A percentile compares a stretch with the other conserved stretches of the same genome.
These are phyloP conservation scores for Podila horticola DNA, from an alignment of 192 early-diverging fungal species.

Conservation along the genomic window DNA sequence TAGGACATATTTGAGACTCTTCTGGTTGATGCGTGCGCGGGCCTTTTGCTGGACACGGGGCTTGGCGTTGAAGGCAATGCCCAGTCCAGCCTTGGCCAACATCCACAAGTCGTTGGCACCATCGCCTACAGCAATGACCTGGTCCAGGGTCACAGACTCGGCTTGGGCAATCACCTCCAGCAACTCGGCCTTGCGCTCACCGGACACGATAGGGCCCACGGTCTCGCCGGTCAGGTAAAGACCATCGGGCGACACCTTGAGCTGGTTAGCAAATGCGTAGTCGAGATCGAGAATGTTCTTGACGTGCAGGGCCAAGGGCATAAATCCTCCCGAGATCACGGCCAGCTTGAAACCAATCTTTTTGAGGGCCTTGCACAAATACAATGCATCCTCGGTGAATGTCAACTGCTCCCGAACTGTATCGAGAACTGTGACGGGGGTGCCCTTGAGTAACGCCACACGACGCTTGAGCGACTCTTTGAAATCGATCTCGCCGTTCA, in stretches of 20 bases:
- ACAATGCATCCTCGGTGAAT: conserved; percentile 93
- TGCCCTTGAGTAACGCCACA: conserved; percentile 89
- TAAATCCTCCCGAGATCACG: conserved; percentile 96
- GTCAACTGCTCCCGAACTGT: conserved; percentile 77
- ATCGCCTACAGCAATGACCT: conserved; percentile 98
- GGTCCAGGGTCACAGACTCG: conserved; percentile 84
- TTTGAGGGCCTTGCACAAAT: conserved; percentile 89
- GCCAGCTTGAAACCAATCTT: conserved; percentile 94
- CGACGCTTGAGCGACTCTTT: conserved; percentile 90
- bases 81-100: conserved; percentile 92
- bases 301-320: conserved; percentile 92
- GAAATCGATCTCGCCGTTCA: conserved; percentile 99
- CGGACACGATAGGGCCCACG: conserved; percentile 90
- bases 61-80: conserved; percentile 98
- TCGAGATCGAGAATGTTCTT: conserved; percentile 91
- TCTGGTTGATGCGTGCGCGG: conserved; percentile 90
- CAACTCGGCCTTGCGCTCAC: conserved; percentile 92
- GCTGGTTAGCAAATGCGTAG: conserved; percentile 98
- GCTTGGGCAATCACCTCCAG: conserved; percentile 96
- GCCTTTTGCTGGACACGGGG: conserved; percentile 95
- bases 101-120: conserved; percentile 98
- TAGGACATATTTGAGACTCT: conserved; percentile 89
- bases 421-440: conserved; percentile 83
- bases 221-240: conserved; percentile 87
- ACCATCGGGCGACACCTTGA: conserved; percentile 89